phyloP scores from a whole-genome alignment of 2,329 filamentous ascomycete genomes.

The Didymella lethalis region DNA sequence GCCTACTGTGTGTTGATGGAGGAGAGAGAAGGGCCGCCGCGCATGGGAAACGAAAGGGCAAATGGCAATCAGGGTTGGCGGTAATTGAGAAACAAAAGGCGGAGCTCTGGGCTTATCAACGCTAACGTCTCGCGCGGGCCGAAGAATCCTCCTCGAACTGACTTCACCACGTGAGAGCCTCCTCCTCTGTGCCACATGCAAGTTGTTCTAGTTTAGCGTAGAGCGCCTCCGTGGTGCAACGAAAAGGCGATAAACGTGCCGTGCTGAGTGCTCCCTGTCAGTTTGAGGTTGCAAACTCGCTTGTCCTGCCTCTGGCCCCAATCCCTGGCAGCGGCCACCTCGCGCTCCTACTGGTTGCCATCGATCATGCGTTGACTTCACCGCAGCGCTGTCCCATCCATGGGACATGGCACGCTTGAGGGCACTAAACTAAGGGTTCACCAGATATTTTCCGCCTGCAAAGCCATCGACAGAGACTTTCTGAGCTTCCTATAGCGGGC shows the following conservation, averaged over 20 bases:
- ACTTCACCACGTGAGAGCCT: constrained; percentile 24
- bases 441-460: background rate
- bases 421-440: constrained; percentile 1
- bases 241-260: constrained; percentile 20
- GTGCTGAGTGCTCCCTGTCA: constrained; percentile 17
- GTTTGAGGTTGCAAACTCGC: constrained; percentile 22
- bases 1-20: constrained; percentile 27
- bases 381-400: background rate
- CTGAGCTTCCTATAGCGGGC: constrained; percentile 6
- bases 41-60: constrained; percentile 24
- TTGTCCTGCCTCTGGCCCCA: constrained; percentile 21
- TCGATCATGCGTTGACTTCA: background rate
- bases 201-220: constrained; percentile 26
- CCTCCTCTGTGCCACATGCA: constrained; percentile 25
- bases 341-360: constrained; percentile 5
- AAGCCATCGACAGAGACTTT: constrained; percentile 1
- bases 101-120: constrained; percentile 23
- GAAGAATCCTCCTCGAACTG: constrained; percentile 19
- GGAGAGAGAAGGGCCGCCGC: constrained; percentile 21
- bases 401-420: constrained; percentile 10
- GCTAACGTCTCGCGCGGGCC: constrained; percentile 20
- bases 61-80: constrained; percentile 23
- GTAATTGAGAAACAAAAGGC: constrained; percentile 22
- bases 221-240: constrained; percentile 20
- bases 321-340: constrained; percentile 10